Base-by-base conservation (phyloP, 2,329 filamentous ascomycete species). In the Didymella segeticola region DNA sequence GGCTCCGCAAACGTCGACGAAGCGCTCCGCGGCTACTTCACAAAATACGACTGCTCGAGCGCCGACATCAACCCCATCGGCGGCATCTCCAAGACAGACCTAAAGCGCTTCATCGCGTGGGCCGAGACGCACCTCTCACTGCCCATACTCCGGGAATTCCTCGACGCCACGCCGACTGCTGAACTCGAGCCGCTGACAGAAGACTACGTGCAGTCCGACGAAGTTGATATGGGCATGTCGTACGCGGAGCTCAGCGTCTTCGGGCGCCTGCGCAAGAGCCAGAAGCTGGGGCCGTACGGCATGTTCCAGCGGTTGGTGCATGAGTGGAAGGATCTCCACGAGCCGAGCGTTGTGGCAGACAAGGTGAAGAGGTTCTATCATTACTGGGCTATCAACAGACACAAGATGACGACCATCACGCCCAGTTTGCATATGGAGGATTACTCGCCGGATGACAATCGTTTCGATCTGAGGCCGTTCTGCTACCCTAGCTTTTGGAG, bases 91-190 rank as follows among this genome's bases (percentile, higher is more conserved):
- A 91, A 91, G 71, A 84, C 80, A 2, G 89, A 92, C 62, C 77
- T 91, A 1, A 90, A 89, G 70, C 75, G 81, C 9, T 91, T 93
- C 75, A 89, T 91, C 54, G 77, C 75, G n/a, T 91, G 84, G 80
- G 69, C 71, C 0, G 36, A 56, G 1, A 58, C 36, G 0, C 58
- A 80, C 29, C 91, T 89, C 65, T 71, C 82, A 5, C 73, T 93
- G 1, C 86, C 87, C 0, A 83, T 89, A 47, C 80, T 91, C 1
- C 72, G 84, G 9, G 80, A 84, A 9, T 93, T 92, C 75, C 72
- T 92, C 46, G 62, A 68, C 17, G 73, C 78, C 5, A 75, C 76
- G 0, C 79, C 78, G 3, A 81, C 78, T 0, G 78, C 78, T 10
- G 78, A 81, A 55, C 74, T 81, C 67, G 83, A 89, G 62, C 89